Percentiles rank a stretch among this genome's conserved stretches.
Evolutionary conservation across 2,329 filamentous ascomycete species (phyloP).

Genomic region (Pseudogymnoascus sp.): DNA sequence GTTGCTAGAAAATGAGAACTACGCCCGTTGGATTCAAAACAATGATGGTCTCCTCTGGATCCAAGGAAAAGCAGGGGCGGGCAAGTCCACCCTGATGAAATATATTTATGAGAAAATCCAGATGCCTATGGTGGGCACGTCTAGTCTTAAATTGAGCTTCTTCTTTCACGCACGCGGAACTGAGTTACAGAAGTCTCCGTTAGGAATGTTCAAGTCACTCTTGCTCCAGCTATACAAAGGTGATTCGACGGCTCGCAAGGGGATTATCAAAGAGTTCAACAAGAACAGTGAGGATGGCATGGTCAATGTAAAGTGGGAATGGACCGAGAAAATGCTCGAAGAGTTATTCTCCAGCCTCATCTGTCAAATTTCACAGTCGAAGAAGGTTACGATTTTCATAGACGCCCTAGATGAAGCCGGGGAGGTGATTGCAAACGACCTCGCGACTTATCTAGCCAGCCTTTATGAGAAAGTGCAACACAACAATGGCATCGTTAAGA

Average conservation of each 20-base stretch:
- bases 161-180: conserved; percentile 10
- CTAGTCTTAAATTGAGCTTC: neutral
- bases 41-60: conserved; percentile 15
- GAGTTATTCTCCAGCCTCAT: conserved; percentile 21
- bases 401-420: conserved; percentile 25
- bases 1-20: conserved; percentile 7
- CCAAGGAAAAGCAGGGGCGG: conserved; percentile 12
- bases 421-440: conserved; percentile 10
- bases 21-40: neutral
- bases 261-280: neutral
- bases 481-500: conserved; percentile 14
- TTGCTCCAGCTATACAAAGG: neutral
- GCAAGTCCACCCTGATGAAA: conserved; percentile 17
- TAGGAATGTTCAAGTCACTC: conserved; percentile 3
- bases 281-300: neutral
- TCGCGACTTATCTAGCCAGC: conserved; percentile 20
- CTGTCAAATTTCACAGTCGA: neutral
- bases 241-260: neutral
- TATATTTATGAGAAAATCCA: neutral
- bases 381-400: conserved; percentile 15
- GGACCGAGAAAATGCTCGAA: conserved; percentile 20
- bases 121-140: conserved; percentile 21
- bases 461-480: conserved; percentile 15
- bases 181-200: neutral
- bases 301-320: neutral